These are phyloP conservation scores for Eutrema yunnanense DNA, from an alignment of 345 rosid species.

Conservation along the genomic window DNA sequence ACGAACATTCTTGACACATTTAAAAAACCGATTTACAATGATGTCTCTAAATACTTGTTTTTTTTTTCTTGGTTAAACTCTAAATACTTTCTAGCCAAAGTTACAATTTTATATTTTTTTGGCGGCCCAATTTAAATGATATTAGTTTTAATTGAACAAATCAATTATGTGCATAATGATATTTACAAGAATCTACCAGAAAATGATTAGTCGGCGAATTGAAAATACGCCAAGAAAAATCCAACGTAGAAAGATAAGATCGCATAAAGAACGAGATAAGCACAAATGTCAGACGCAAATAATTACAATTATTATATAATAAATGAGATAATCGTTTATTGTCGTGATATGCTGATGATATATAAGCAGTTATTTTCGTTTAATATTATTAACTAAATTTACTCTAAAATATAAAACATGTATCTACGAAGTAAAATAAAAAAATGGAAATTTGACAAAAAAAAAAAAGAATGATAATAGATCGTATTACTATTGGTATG, in stretches of 20 bases:
- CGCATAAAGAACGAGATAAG: background rate
- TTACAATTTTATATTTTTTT: no score
- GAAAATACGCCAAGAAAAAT: slow-evolving; percentile 1
- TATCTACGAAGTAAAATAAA: background rate
- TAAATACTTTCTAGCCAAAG: no score
- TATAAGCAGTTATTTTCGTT: background rate
- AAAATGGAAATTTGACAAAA: slow-evolving; percentile 1
- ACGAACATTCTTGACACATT: no score
- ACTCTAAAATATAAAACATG: no score
- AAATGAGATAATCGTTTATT: background rate
- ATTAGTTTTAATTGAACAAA: background rate
- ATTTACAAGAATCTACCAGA: slow-evolving; percentile 8
- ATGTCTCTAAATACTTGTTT: no score
- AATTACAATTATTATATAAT: background rate
- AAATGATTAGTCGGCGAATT: slow-evolving; percentile 20
- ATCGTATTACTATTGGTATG: background rate
- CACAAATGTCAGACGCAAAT: slow-evolving; percentile 5
- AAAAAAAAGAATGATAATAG: background rate
- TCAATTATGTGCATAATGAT: background rate
- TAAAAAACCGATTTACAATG: no score
- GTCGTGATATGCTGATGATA: background rate
- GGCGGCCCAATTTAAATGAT: no score
- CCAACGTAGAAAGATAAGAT: slow-evolving; percentile 22
- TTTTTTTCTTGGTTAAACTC: no score
- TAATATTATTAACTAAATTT: no score